Conservation (phyloP, 805 yeast species). For the Metschnikowia baotianmanensis region DNA sequence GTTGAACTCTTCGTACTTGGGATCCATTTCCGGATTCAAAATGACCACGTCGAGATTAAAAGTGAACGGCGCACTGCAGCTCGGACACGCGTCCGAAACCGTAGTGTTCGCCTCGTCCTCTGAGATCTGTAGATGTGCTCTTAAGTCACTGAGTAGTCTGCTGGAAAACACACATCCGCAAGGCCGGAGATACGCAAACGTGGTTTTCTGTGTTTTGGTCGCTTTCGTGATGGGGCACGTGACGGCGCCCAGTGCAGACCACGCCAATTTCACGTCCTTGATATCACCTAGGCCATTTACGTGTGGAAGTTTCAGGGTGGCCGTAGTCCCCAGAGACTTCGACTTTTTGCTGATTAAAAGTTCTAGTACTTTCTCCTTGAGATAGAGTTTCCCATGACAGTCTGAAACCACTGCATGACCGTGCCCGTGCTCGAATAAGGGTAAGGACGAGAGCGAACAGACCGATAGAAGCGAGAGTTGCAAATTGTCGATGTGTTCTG, state of each 20-base stretch:
- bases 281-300: slow-evolving; percentile 16
- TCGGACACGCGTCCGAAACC: slow-evolving; percentile 29
- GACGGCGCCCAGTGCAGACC: slow-evolving; percentile 15
- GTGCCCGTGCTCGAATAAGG: slow-evolving; percentile 31
- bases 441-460: slow-evolving; percentile 47
- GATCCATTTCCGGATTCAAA: slow-evolving; percentile 24
- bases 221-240: slow-evolving; percentile 34
- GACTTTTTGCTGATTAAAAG: slow-evolving; percentile 43
- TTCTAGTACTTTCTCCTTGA: slow-evolving; percentile 62
- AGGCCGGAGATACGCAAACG: slow-evolving; percentile 30
- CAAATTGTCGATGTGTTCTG: slow-evolving; percentile 17
- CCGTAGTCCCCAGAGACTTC: neutral
- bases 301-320: slow-evolving; percentile 4
- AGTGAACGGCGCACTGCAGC: slow-evolving; percentile 25
- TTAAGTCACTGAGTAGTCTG: slow-evolving; percentile 23
- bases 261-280: slow-evolving; percentile 13
- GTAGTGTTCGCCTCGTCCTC: slow-evolving; percentile 9
- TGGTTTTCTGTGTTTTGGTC: slow-evolving; percentile 14
- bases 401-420: slow-evolving; percentile 61
- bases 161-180: slow-evolving; percentile 41
- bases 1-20: slow-evolving; percentile 13
- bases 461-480: slow-evolving; percentile 36
- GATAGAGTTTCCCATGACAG: slow-evolving; percentile 60
- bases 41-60: slow-evolving; percentile 31
- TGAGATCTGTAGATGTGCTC: slow-evolving; percentile 9